These are phyloP conservation scores for Chimonanthus praecox DNA, from an alignment of 164 flowering plant species.

Conservation along the genomic window DNA sequence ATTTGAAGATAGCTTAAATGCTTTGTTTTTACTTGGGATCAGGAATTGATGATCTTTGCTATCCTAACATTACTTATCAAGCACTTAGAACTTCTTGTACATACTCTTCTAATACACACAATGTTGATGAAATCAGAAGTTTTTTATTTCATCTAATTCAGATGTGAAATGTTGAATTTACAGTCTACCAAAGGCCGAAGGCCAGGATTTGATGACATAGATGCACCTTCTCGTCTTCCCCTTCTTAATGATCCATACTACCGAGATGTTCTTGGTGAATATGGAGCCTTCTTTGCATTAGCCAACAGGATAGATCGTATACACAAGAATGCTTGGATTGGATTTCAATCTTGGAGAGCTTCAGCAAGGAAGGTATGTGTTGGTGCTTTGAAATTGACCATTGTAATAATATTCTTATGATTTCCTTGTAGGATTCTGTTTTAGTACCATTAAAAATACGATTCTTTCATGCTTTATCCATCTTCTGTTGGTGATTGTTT, in stretches of 20 bases:
- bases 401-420: neutral
- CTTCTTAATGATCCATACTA: slow-evolving; percentile 70
- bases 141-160: slow-evolving; percentile 11
- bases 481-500: no score
- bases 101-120: no score
- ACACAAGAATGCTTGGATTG: slow-evolving; percentile 98
- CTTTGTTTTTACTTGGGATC: no score
- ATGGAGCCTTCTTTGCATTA: slow-evolving; percentile 87
- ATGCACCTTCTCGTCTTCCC: slow-evolving; percentile 86
- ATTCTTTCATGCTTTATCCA: no score
- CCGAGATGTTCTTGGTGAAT: slow-evolving; percentile 74
- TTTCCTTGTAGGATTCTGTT: neutral
- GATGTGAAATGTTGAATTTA: slow-evolving; percentile 15
- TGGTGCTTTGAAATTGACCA: no score
- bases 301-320: slow-evolving; percentile 82
- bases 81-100: no score
- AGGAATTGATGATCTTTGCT: no score
- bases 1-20: no score
- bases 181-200: slow-evolving; percentile 90
- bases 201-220: slow-evolving; percentile 77
- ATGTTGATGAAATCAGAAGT: neutral
- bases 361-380: slow-evolving; percentile 69
- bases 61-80: no score
- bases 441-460: neutral
- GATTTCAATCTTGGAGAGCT: slow-evolving; percentile 95